These are phyloP conservation scores for Vinca minor DNA, from an alignment of 257 asterid genomes.

Conservation along the genomic window DNA sequence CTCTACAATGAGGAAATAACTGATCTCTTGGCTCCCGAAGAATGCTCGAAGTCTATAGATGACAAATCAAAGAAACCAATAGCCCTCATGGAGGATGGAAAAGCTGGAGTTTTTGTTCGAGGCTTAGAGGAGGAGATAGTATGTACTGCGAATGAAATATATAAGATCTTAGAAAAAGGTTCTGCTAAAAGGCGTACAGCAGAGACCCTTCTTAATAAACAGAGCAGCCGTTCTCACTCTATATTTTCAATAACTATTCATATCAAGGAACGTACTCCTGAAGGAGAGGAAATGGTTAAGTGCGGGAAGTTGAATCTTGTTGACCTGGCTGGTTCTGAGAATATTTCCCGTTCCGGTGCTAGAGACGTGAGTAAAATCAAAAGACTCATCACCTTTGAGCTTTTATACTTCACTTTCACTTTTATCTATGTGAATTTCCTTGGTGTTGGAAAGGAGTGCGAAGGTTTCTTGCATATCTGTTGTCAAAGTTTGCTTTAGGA, in stretches of 20 bases:
- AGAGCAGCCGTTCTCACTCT: conserved; percentile 98
- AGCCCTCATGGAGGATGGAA: conserved; percentile 98
- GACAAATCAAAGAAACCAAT: conserved; percentile 92
- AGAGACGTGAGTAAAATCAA: conserved; percentile 64
- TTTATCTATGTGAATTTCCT: conserved; percentile 1
- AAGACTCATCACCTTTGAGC: conserved; percentile 6
- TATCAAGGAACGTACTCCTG: conserved; percentile 94
- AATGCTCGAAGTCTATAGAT: conserved; percentile 52
- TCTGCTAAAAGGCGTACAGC: conserved; percentile 98
- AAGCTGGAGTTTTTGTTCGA: conserved; percentile 91
- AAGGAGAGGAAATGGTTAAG: conserved; percentile 97
- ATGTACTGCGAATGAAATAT: conserved; percentile 85
- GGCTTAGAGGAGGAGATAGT: conserved; percentile 98
- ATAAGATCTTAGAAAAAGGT: conserved; percentile 86
- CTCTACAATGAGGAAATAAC: conserved; percentile 92
- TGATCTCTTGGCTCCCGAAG: conserved; percentile 93
- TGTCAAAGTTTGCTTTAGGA: no score
- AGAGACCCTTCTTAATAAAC: conserved; percentile 96
- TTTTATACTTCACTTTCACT: neutral
- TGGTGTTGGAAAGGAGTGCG: neutral
- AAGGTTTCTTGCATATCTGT: neutral
- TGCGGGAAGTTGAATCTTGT: conserved; percentile 95
- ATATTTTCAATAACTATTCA: conserved; percentile 91
- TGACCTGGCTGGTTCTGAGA: conserved; percentile 98
- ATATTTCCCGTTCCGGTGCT: conserved; percentile 97